A percentile compares a stretch with the other conserved stretches of the same genome.
Evolutionary conservation across 2,329 filamentous ascomycete genomes (phyloP).

Genomic region (Fusarium equiseti): DNA sequence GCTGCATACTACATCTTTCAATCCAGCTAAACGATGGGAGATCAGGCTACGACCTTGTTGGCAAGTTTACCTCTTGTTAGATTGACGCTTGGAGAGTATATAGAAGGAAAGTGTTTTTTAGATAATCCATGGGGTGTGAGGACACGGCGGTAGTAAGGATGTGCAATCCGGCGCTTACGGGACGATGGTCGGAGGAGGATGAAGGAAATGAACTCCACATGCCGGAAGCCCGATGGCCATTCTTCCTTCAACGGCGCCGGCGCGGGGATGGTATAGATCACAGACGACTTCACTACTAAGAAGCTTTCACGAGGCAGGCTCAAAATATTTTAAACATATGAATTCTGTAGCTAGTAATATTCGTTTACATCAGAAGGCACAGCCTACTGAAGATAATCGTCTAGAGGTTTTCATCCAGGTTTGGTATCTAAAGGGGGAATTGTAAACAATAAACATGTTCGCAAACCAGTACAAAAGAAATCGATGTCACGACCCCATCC

Average conservation of each 20-base stretch:
- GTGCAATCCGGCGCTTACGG: neutral
- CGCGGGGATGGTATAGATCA: neutral
- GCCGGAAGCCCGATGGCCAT: neutral
- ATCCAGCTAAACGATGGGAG: rapidly evolving
- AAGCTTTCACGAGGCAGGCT: rapidly evolving
- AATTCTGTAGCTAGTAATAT: conserved; percentile 34
- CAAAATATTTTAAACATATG: neutral
- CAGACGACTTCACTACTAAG: neutral
- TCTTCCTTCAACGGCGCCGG: neutral
- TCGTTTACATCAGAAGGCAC: conserved; percentile 29
- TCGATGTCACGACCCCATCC: conserved; percentile 12
- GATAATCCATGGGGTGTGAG: too few species aligned
- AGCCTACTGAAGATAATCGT: conserved; percentile 24
- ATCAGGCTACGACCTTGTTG: neutral
- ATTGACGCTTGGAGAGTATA: neutral
- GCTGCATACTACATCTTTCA: too few species aligned
- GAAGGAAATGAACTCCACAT: neutral
- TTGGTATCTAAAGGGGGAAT: conserved; percentile 42
- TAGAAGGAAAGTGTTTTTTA: rapidly evolving
- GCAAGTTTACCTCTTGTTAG: too few species aligned
- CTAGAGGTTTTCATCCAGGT: conserved; percentile 40
- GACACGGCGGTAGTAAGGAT: neutral
- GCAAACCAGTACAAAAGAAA: conserved; percentile 18
- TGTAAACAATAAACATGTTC: conserved; percentile 26
- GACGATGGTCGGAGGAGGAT: neutral